phyloP scores from a whole-genome alignment of 2,329 filamentous ascomycete species.

The Botrytis fragariae region DNA sequence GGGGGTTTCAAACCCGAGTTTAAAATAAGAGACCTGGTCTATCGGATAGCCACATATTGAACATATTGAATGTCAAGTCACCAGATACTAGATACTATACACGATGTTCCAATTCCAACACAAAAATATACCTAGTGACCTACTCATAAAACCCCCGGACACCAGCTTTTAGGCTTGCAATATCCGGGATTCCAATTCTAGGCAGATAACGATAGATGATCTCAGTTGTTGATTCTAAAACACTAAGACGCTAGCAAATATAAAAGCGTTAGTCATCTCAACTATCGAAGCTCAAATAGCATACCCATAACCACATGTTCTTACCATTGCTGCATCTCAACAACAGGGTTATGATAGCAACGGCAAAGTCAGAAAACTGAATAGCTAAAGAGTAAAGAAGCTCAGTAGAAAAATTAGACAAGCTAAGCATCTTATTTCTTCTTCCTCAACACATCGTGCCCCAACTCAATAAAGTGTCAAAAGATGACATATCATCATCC shows the following conservation, averaged over 20 bases:
- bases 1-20: too few species aligned
- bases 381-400: background rate
- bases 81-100: background rate
- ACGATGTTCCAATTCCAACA: background rate
- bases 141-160: too few species aligned
- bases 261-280: background rate
- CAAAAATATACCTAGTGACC: background rate
- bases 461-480: background rate
- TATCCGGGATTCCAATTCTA: too few species aligned
- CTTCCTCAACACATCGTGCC: background rate
- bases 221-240: background rate
- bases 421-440: background rate
- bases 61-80: background rate
- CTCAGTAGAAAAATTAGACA: background rate
- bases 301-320: background rate
- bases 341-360: background rate
- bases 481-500: background rate
- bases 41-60: background rate
- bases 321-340: background rate
- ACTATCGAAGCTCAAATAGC: fast-evolving
- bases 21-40: background rate
- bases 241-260: background rate
- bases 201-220: too few species aligned
- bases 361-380: fast-evolving
- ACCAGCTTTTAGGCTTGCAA: background rate